phyloP scores from a whole-genome alignment of 2,329 filamentous ascomycete species.

The Fusarium veterinarium region DNA sequence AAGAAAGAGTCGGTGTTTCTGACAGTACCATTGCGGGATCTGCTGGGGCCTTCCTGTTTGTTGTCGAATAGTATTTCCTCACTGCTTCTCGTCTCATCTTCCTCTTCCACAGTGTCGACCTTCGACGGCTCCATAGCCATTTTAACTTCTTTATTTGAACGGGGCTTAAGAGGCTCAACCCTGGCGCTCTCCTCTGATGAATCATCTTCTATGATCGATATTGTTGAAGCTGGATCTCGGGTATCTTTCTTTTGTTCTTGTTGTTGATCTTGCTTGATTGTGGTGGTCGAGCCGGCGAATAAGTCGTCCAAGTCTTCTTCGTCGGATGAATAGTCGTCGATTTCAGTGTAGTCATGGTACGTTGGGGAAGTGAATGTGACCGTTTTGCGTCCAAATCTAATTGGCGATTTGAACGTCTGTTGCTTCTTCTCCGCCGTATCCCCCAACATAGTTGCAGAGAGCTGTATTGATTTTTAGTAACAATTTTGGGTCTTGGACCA shows the following conservation, averaged over 20 bases:
- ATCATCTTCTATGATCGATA: slow-evolving; percentile 46
- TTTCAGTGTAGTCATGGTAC: slow-evolving; percentile 88
- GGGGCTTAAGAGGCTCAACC: slow-evolving; percentile 66
- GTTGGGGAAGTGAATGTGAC: slow-evolving; percentile 88
- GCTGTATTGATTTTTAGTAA: slow-evolving; percentile 51
- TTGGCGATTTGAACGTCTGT: slow-evolving; percentile 80
- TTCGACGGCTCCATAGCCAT: slow-evolving; percentile 47
- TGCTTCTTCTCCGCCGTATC: slow-evolving; percentile 80
- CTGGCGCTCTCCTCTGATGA: slow-evolving; percentile 64
- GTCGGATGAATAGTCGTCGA: slow-evolving; percentile 87
- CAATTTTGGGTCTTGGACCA: not conserved
- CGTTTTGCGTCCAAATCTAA: slow-evolving; percentile 85
- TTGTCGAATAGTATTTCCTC: slow-evolving; percentile 75
- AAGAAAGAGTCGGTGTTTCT: slow-evolving; percentile 97
- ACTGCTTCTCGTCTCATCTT: slow-evolving; percentile 59
- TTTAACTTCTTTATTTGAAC: slow-evolving; percentile 55
- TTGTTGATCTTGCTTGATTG: slow-evolving; percentile 35
- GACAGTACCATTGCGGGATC: slow-evolving; percentile 86
- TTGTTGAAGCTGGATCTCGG: slow-evolving; percentile 47
- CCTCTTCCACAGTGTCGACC: slow-evolving; percentile 50
- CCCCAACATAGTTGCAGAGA: slow-evolving; percentile 72
- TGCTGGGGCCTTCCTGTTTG: slow-evolving; percentile 63
- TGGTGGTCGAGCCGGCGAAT: slow-evolving; percentile 48
- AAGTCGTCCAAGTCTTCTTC: slow-evolving; percentile 68
- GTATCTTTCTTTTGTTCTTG: slow-evolving; percentile 47